These are phyloP conservation scores for Pythium utonaiense DNA, from an alignment of 352 stramenopile genomes.

Conservation along the genomic window DNA sequence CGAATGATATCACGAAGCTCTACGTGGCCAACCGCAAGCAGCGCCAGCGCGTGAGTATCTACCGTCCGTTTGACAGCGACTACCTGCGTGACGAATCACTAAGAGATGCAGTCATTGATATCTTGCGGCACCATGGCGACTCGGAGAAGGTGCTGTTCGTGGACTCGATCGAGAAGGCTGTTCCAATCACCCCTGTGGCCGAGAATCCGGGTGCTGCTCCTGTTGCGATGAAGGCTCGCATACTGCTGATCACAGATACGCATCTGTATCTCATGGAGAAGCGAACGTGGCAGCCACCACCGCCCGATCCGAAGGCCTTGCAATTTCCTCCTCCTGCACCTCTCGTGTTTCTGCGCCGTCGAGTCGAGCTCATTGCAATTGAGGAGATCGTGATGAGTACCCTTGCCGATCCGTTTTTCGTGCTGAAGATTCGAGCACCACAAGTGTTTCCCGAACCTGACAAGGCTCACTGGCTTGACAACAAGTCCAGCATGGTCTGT, in stretches of 20 bases:
- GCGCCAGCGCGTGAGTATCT: constrained; percentile 82
- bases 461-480: constrained; percentile 82
- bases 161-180: constrained; percentile 69
- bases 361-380: constrained; percentile 52
- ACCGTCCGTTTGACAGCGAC: constrained; percentile 82
- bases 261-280: constrained; percentile 83
- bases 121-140: constrained; percentile 75
- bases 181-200: constrained; percentile 9
- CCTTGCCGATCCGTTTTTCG: constrained; percentile 76
- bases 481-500: constrained; percentile 80
- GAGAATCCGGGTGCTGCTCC: constrained; percentile 18
- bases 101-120: constrained; percentile 56
- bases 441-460: constrained; percentile 55
- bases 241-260: constrained; percentile 69
- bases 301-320: constrained; percentile 41
- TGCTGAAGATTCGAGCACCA: constrained; percentile 59
- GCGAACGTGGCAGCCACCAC: constrained; percentile 46
- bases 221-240: constrained; percentile 35
- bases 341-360: constrained; percentile 70
- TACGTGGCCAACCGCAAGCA: constrained; percentile 81
- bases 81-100: constrained; percentile 70
- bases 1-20: constrained; percentile 83
- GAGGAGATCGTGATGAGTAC: constrained; percentile 81
- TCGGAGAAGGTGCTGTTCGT: constrained; percentile 83
- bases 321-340: constrained; percentile 43